These are phyloP conservation scores for Penicillium robsamsonii DNA, from an alignment of 495 filamentous ascomycete genomes.

Conservation along the genomic window DNA sequence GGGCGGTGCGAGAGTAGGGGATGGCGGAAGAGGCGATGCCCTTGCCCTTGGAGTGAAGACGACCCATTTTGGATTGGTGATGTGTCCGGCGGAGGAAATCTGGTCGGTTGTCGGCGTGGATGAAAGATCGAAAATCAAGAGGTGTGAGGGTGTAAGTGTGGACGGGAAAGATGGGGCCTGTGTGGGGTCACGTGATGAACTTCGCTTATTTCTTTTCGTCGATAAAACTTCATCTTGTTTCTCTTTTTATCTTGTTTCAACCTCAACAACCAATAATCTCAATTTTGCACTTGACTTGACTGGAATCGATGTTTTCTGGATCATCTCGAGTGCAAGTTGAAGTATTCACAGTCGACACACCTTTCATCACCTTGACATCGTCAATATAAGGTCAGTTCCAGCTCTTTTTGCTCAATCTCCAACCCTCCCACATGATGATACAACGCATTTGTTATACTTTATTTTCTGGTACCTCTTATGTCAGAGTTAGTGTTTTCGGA, in stretches of 20 bases:
- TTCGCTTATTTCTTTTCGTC: slow-evolving; percentile 23
- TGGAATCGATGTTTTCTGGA: slow-evolving; percentile 6
- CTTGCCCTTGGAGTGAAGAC: slow-evolving; percentile 99
- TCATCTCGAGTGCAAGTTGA: background rate
- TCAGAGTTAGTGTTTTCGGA: slow-evolving; percentile 48
- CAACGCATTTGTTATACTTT: slow-evolving; percentile 36
- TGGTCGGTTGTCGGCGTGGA: slow-evolving; percentile 43
- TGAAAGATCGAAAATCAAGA: slow-evolving; percentile 26
- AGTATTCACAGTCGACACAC: background rate
- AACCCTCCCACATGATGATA: slow-evolving; percentile 46
- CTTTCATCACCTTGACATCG: background rate
- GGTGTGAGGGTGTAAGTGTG: slow-evolving; percentile 9
- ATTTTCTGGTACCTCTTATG: slow-evolving; percentile 68
- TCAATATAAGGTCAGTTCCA: slow-evolving; percentile 32
- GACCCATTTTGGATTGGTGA: slow-evolving; percentile 73
- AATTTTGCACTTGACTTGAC: background rate
- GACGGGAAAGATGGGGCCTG: slow-evolving; percentile 12
- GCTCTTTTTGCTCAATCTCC: slow-evolving; percentile 1
- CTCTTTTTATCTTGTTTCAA: slow-evolving; percentile 8
- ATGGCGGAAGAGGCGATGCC: slow-evolving; percentile 92
- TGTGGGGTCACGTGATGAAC: slow-evolving; percentile 27
- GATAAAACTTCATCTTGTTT: slow-evolving; percentile 11
- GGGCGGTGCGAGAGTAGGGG: slow-evolving; percentile 90
- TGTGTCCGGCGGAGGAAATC: slow-evolving; percentile 29
- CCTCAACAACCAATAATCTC: slow-evolving; percentile 2